Conservation (phyloP, 306 rosid species). For the Hippophae tibetana region DNA sequence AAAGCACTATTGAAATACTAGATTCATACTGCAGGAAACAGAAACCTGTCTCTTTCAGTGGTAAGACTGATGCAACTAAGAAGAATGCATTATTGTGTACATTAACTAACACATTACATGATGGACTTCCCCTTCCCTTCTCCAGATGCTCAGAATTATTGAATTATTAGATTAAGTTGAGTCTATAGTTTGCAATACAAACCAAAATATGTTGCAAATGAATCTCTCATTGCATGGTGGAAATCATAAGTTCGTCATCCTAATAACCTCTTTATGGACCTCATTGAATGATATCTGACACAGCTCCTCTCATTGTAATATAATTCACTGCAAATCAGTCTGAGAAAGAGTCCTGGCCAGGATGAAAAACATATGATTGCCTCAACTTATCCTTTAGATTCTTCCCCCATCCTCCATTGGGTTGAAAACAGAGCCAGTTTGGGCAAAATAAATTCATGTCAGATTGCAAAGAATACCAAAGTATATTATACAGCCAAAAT, state of each 20-base stretch:
- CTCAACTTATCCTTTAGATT: slow-evolving; percentile 20
- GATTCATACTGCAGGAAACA: neutral
- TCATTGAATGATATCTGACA: slow-evolving; percentile 10
- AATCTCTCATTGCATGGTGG: slow-evolving; percentile 13
- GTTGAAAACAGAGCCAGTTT: slow-evolving; percentile 16
- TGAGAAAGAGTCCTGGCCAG: slow-evolving; percentile 24
- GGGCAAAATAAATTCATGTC: slow-evolving; percentile 18
- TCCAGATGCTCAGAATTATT: slow-evolving; percentile 6
- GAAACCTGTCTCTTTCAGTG: neutral
- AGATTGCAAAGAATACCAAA: slow-evolving; percentile 24
- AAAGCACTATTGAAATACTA: neutral
- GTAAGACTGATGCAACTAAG: slow-evolving; percentile 7
- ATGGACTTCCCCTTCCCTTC: neutral
- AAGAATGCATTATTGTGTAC: slow-evolving; percentile 3
- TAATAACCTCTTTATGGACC: slow-evolving; percentile 18
- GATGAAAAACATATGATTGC: slow-evolving; percentile 22
- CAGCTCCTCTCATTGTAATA: slow-evolving; percentile 17
- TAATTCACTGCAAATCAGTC: slow-evolving; percentile 19
- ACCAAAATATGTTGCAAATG: slow-evolving; percentile 15
- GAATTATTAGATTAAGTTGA: slow-evolving; percentile 7
- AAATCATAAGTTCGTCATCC: slow-evolving; percentile 21
- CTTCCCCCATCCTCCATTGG: slow-evolving; percentile 22
- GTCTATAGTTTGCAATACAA: slow-evolving; percentile 20
- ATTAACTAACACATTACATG: neutral
- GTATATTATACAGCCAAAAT: slow-evolving; percentile 30